Conservation (phyloP, 2,329 filamentous ascomycete genomes). For the Neofusicoccum laricinum region DNA sequence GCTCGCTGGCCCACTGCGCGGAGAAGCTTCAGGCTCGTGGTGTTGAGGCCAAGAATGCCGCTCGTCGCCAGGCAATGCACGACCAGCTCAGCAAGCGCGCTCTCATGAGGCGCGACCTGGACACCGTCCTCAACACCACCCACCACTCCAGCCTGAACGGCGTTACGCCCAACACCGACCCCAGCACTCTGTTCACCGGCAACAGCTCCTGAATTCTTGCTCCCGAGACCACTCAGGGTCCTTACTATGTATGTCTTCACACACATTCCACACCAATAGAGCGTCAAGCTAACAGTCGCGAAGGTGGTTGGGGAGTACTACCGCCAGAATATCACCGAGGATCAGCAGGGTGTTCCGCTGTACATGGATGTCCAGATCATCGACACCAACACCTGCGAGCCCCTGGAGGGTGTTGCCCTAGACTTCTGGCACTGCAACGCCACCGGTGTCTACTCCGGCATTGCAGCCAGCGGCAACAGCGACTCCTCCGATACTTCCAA, state of each 20-base stretch:
- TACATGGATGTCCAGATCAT: slow-evolving; percentile 54
- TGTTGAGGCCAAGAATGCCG: slow-evolving; percentile 40
- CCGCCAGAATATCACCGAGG: slow-evolving; percentile 48
- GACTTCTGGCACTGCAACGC: slow-evolving; percentile 51
- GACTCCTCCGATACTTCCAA: slow-evolving; percentile 33
- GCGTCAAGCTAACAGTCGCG: neutral
- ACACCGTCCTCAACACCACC: slow-evolving; percentile 20
- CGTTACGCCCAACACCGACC: slow-evolving; percentile 28
- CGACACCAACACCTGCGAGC: slow-evolving; percentile 54
- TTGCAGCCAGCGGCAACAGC: slow-evolving; percentile 43
- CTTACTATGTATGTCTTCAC: slow-evolving; percentile 27
- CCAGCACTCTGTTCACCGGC: slow-evolving; percentile 27
- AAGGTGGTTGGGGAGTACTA: slow-evolving; percentile 51
- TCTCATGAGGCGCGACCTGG: slow-evolving; percentile 23
- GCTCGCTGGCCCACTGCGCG: slow-evolving; percentile 37
- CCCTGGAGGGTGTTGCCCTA: slow-evolving; percentile 48
- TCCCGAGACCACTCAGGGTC: slow-evolving; percentile 32
- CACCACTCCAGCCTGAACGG: slow-evolving; percentile 31
- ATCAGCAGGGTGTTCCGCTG: slow-evolving; percentile 48
- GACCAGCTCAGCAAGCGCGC: slow-evolving; percentile 38
- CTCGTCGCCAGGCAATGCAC: slow-evolving; percentile 41
- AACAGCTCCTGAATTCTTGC: slow-evolving; percentile 35
- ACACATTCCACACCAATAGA: slow-evolving; percentile 32
- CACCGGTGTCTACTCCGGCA: slow-evolving; percentile 43
- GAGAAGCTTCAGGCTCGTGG: slow-evolving; percentile 39